Base-by-base conservation (phyloP, 108 stramenopile species). In the Nitzschia sp. region DNA sequence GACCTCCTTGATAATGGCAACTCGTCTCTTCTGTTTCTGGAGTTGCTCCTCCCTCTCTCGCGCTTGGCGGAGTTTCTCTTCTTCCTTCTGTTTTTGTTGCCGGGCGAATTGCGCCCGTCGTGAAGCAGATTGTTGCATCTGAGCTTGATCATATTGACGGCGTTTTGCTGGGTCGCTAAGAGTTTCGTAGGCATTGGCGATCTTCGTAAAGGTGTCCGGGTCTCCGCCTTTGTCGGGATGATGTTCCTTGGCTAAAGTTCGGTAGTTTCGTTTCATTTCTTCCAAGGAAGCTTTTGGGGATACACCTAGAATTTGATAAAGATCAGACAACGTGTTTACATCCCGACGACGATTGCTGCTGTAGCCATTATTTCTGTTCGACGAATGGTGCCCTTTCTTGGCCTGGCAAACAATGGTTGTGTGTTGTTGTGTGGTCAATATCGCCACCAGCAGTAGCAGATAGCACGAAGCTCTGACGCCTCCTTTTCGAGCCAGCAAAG, bases 221-320 rank as follows among this genome's bases (percentile, higher is more conserved):
- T 30, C 17, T 19, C 59, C 59, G 9, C 59, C 59, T 71, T 98
- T 98, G 68, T 98, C 97, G 22, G 97, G 97, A 72, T 98, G 97
- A 61, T 93, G 85, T 74, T 88, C 67, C 38, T 95, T 68, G 53
- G 83, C 82, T 13, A 84, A 52, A 36, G 81, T 84, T 0, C 82
- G 79, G 46, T 87, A 87, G 1, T 80, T 71, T 41, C 73, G 75
- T 61, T 81, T 83, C 47, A 86, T 81, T 30, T 86, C 77, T 15
- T 72, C 53, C 28, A 72, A 57, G 16, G 80, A 52, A 1, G 85
- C 83, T 13, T 60, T 57, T 53, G 53, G 23, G 26, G 63, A 16
- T 1, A 89, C 68, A 53, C 85, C 85, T 3, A 89, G 81, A 29
- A 80, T 53, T 50, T 68, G 25, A 69, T 82, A 89, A 1, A 82